Conservation (phyloP, 177 flowering plant genomes). For the Tripterygium wilfordii region DNA sequence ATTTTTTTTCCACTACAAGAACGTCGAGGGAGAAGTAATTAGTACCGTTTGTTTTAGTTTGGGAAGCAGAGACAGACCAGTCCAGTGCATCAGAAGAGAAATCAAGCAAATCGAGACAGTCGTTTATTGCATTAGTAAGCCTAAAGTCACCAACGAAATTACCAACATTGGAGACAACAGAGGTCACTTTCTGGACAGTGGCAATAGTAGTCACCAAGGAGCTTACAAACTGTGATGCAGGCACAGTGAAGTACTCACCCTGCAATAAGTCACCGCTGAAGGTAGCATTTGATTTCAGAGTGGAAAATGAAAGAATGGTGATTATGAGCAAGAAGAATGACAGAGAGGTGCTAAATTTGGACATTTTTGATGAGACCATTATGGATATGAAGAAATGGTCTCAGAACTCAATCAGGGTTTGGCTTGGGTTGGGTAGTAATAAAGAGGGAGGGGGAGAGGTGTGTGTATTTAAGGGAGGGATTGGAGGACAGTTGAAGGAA, state of each 20-base stretch:
- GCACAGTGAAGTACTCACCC: conserved; percentile 26
- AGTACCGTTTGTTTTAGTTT: conserved; percentile 10
- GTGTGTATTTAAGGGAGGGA: no score
- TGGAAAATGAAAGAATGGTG: no score
- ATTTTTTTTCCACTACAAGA: no score
- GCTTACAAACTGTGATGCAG: conserved; percentile 21
- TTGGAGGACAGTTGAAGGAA: no score
- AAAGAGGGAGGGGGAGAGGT: no score
- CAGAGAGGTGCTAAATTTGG: no score
- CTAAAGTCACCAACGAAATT: conserved; percentile 28
- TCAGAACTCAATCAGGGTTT: no score
- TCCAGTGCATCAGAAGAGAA: conserved; percentile 37
- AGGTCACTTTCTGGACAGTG: conserved; percentile 18
- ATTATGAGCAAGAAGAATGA: no score
- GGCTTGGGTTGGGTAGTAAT: no score
- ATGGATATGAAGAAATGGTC: no score
- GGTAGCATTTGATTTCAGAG: background rate
- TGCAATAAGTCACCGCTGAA: background rate
- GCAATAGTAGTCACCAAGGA: conserved; percentile 28
- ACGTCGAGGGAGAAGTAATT: no score
- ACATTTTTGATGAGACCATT: no score
- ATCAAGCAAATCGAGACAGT: conserved; percentile 59
- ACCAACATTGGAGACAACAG: conserved; percentile 26
- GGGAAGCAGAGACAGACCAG: conserved; percentile 39
- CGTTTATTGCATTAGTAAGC: conserved; percentile 39